Evolutionary conservation across 345 rosid species (phyloP).

Genomic region (Citropsis articulata): DNA sequence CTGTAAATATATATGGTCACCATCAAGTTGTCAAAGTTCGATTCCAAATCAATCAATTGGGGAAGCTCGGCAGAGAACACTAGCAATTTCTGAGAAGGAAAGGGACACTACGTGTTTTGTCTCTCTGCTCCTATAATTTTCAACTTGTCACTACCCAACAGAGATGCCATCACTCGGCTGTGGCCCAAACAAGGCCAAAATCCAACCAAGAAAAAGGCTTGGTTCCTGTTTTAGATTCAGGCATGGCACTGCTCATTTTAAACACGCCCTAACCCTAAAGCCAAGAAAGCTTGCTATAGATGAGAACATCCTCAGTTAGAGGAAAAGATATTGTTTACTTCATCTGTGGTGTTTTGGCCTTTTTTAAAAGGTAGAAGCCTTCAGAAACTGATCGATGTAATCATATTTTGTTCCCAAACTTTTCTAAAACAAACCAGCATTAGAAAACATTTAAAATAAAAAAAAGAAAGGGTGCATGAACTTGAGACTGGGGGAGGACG

Average conservation of each 20-base stretch:
- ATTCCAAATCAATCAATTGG: conserved; percentile 5
- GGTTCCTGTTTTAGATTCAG: background rate
- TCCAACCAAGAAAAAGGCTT: background rate
- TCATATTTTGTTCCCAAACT: background rate
- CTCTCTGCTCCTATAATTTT: background rate
- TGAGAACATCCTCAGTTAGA: background rate
- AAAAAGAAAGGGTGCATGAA: background rate
- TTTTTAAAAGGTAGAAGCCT: background rate
- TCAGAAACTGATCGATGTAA: background rate
- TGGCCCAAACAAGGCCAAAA: background rate
- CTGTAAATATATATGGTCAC: background rate
- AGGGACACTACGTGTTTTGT: background rate
- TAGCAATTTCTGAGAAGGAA: background rate
- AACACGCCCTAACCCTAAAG: background rate
- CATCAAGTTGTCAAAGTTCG: background rate
- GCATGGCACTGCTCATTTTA: background rate
- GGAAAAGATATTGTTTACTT: background rate
- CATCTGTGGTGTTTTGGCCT: background rate
- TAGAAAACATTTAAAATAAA: background rate
- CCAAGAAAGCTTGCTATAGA: background rate
- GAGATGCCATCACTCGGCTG: background rate
- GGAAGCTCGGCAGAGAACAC: background rate
- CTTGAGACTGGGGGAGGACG: background rate
- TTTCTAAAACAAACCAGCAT: background rate
- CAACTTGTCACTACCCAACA: conserved; percentile 11